Evolutionary conservation across 164 flowering plant genomes (phyloP).

Genomic region (Malania oleifera): DNA sequence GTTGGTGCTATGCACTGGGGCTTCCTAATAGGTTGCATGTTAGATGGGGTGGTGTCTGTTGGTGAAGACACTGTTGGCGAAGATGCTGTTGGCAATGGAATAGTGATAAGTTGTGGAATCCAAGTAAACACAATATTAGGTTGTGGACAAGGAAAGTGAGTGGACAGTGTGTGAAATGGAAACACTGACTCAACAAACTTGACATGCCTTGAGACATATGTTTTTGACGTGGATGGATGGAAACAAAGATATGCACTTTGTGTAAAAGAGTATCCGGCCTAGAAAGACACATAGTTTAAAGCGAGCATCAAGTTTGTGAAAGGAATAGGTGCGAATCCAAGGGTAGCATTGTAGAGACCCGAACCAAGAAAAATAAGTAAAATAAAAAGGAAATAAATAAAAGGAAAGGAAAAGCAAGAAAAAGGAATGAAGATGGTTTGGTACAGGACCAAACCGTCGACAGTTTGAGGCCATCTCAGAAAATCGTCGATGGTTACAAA

Average conservation of each 20-base stretch:
- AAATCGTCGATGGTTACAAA: no score
- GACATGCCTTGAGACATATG: constrained; percentile 7
- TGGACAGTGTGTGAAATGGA: background rate
- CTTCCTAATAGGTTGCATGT: background rate
- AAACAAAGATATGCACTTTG: constrained; percentile 9
- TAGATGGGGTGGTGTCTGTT: background rate
- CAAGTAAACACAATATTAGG: background rate
- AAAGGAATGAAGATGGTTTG: no score
- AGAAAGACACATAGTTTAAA: constrained; percentile 12
- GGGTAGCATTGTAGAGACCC: no score
- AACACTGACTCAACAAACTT: constrained; percentile 1
- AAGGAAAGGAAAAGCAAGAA: no score
- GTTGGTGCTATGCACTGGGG: background rate
- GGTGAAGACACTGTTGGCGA: no score
- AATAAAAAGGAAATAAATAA: no score
- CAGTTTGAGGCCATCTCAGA: no score
- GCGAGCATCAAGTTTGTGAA: constrained; percentile 2
- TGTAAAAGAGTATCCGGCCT: constrained; percentile 10
- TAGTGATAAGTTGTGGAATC: background rate
- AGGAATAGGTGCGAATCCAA: constrained; percentile 2
- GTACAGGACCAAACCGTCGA: no score
- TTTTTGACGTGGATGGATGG: background rate
- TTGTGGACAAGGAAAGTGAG: background rate
- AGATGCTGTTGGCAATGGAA: background rate
- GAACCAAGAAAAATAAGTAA: no score